Percentiles rank a stretch among this genome's conserved stretches.
Evolutionary conservation across 208 protist species (phyloP).

Genomic region (Spongospora subterranea): DNA sequence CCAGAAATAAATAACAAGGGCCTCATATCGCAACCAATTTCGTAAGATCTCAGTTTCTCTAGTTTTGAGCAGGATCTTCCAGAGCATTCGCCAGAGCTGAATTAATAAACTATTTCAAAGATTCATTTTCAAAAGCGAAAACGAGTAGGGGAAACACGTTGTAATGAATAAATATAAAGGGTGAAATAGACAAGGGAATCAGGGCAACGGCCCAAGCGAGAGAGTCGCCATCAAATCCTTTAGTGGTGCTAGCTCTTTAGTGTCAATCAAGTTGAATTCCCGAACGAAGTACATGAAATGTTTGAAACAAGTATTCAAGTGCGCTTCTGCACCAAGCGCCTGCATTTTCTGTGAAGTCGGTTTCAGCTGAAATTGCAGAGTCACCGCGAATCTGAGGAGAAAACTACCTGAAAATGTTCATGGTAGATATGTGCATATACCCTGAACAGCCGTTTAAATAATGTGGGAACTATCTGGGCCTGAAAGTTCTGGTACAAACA

Average conservation of each 20-base stretch:
- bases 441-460: conserved; percentile 94
- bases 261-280: conserved; percentile 70
- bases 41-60: no score
- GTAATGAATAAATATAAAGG: no score
- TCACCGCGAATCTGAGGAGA: background rate
- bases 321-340: conserved; percentile 90
- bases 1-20: no score
- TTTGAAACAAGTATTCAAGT: conserved; percentile 88
- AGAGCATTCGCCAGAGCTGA: no score
- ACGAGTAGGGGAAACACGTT: no score
- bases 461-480: conserved; percentile 74
- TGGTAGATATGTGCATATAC: conserved; percentile 98
- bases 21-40: no score
- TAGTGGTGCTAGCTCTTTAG: conserved; percentile 73
- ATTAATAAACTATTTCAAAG: no score
- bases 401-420: conserved; percentile 83
- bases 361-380: background rate
- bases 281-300: conserved; percentile 73
- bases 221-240: conserved; percentile 72
- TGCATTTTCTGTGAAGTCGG: conserved; percentile 81
- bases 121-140: no score
- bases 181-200: no score
- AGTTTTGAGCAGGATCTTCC: no score
- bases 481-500: conserved; percentile 45
- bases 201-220: no score